Evolutionary conservation across 495 filamentous ascomycete species (phyloP).

Genomic region (Neurospora cerealis): DNA sequence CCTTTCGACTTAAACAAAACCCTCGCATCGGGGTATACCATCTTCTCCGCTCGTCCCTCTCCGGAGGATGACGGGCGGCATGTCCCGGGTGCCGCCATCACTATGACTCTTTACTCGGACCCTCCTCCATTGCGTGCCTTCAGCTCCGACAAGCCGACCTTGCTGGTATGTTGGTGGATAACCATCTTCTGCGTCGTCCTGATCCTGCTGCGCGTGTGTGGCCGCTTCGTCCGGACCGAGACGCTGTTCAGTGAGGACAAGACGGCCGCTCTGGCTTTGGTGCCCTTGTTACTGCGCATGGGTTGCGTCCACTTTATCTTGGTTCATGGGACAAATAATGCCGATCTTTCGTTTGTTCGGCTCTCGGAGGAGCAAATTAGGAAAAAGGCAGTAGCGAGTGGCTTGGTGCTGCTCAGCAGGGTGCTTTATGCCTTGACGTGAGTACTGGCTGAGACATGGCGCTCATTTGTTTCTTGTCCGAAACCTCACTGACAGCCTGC

Average conservation of each 20-base stretch:
- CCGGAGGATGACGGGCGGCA: conserved; percentile 52
- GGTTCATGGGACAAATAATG: conserved; percentile 82
- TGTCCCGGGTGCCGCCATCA: conserved; percentile 15
- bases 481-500: neutral
- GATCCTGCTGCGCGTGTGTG: conserved; percentile 64
- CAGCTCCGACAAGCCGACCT: conserved; percentile 58
- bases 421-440: conserved; percentile 64
- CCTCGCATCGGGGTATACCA: neutral
- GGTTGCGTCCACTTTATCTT: conserved; percentile 77
- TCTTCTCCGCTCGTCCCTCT: conserved; percentile 46
- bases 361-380: conserved; percentile 38
- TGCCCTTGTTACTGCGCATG: conserved; percentile 78
- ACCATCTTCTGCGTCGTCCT: conserved; percentile 72
- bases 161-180: conserved; percentile 93
- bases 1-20: neutral
- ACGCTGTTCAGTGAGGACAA: conserved; percentile 80
- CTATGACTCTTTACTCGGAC: conserved; percentile 44
- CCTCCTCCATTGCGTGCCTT: conserved; percentile 49
- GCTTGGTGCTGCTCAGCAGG: conserved; percentile 53
- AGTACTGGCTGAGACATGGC: neutral
- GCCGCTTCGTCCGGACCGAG: conserved; percentile 74
- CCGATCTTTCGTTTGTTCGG: conserved; percentile 27
- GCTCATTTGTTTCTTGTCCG: neutral
- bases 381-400: conserved; percentile 49
- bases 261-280: conserved; percentile 66